Evolutionary conservation across 2,329 filamentous ascomycete species (phyloP).

Genomic region (Fusarium odoratissimum): DNA sequence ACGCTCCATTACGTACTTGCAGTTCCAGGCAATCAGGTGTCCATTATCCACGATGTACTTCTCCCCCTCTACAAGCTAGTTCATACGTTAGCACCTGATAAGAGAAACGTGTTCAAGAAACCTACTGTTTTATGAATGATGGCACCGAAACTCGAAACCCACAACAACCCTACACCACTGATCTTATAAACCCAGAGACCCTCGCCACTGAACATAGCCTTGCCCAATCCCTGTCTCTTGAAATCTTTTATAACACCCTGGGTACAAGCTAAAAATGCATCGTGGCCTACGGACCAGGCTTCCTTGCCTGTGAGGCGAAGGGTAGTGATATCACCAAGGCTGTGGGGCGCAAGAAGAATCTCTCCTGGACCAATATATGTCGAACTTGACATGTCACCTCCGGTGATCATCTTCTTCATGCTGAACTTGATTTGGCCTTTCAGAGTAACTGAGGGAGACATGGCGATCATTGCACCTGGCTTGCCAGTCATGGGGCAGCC

Average conservation of each 20-base stretch:
- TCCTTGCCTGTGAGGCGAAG: constrained; percentile 78
- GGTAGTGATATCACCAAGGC: constrained; percentile 86
- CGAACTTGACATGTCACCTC: constrained; percentile 82
- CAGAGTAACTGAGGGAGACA: constrained; percentile 88
- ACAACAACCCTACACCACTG: constrained; percentile 81
- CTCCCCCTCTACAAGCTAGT: constrained; percentile 73
- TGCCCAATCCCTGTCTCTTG: constrained; percentile 85
- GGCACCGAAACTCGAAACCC: constrained; percentile 93
- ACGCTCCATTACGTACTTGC: constrained; percentile 90
- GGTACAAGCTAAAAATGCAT: constrained; percentile 87
- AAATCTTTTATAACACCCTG: constrained; percentile 90
- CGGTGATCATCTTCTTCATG: constrained; percentile 89
- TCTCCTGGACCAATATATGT: constrained; percentile 92
- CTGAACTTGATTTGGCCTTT: constrained; percentile 87
- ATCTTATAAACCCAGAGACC: constrained; percentile 93
- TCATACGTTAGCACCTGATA: constrained; percentile 12
- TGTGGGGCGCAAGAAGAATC: constrained; percentile 81
- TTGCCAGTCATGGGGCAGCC: constrained; percentile 85
- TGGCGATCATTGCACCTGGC: constrained; percentile 92
- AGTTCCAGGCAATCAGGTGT: constrained; percentile 96
- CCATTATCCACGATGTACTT: constrained; percentile 94
- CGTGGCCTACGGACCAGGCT: constrained; percentile 86
- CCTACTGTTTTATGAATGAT: constrained; percentile 94
- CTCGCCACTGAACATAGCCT: constrained; percentile 94
- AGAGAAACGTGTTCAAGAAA: constrained; percentile 28